Base-by-base conservation (phyloP, 495 filamentous ascomycete genomes). In the Staphylotrichum longicolle region DNA sequence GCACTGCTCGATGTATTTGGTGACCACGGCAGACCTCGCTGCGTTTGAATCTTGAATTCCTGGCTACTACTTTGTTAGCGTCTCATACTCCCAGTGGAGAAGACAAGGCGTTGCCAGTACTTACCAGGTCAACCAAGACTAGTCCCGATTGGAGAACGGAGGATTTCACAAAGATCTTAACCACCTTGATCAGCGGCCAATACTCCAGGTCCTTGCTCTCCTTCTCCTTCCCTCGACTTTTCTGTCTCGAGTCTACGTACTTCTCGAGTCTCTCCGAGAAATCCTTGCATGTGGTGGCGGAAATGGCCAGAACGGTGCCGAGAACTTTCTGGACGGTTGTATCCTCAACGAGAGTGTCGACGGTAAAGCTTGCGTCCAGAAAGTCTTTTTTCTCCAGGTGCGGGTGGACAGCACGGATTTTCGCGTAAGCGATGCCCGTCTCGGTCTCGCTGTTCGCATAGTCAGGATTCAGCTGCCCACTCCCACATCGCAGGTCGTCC, bases 171-270 rank as follows among this genome's bases (percentile, higher is more conserved):
- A 83, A 86, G 34, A 89, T 78, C 57, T 75, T 75, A 45, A 90
- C 85, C 30, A 86, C 82, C 51, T 83, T 82, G 51, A 89, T 84
- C 15, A 90, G 70, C 3, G 88, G 88, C 86, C 86, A 89, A 46
- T 74, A 83, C 45, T 83, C 81, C 63, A 84, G n/a, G n/a, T n/a
- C n/a, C n/a, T n/a, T n/a, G n/a, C n/a, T n/a, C n/a, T n/a, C n/a
- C n/a, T n/a, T n/a, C n/a, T n/a, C n/a, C n/a, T n/a, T n/a, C n/a
- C n/a, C n/a, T n/a, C n/a, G n/a, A n/a, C n/a, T n/a, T n/a, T n/a
- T n/a, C n/a, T n/a, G n/a, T n/a, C n/a, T n/a, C n/a, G n/a, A n/a
- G n/a, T n/a, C n/a, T n/a, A n/a, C n/a, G n/a, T n/a, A n/a, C n/a
- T n/a, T n/a, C n/a, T n/a, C n/a, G n/a, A n/a, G n/a, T n/a, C n/a